Evolutionary conservation across 2,329 filamentous ascomycete genomes (phyloP), one percentile per base, ranked within the genome.

Genomic region (Sporothrix luriei): DNA sequence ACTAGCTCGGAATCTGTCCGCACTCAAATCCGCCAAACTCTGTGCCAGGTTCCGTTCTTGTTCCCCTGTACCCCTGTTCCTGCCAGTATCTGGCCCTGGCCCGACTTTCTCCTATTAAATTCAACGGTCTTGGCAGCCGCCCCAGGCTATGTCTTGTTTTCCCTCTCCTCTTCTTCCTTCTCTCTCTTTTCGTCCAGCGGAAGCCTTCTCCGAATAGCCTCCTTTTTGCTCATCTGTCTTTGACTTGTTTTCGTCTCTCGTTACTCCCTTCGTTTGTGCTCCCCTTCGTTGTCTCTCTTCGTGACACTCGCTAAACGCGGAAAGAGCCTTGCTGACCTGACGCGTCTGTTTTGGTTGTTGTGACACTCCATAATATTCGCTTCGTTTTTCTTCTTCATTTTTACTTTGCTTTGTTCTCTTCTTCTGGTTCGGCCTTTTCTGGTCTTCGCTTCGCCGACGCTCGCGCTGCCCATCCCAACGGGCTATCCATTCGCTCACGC

Each of bases 41-140:
- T 16, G 48, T 55, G 46, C 48, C 57, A 51, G 46, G 57, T 55
- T 69, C 59, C 51, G 55, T 54, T 49, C 59, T 29, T 13, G 26
- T 51, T 49, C 55, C 3, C 26, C 26, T 65, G 21, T 16, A 21
- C 26, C 55, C 55, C 46, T 68, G 54, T 13, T 59, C 40, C 24
- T 52, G 49, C 46, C 57, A 9, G 24, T 65, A 16, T 43, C 62
- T 38, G 46, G 26, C 29, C 54, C 26, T 55, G 66, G 2, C 19
- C 19, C 21, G n/a, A 2, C 54, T 59, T 59, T 57, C 68, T 48
- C 55, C 21, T 52, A 24, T 24, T 54, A 43, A 38, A 33, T 48
- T 65, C 59, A 40, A 49, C n/a, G 40, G 57, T 69, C 57, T 68
- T 68, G 67, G 67, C 67, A 68, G n/a, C 55, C 26, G 29, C 67